These are phyloP conservation scores for Rhazya stricta DNA, from an alignment of 257 asterid genomes.

Conservation along the genomic window DNA sequence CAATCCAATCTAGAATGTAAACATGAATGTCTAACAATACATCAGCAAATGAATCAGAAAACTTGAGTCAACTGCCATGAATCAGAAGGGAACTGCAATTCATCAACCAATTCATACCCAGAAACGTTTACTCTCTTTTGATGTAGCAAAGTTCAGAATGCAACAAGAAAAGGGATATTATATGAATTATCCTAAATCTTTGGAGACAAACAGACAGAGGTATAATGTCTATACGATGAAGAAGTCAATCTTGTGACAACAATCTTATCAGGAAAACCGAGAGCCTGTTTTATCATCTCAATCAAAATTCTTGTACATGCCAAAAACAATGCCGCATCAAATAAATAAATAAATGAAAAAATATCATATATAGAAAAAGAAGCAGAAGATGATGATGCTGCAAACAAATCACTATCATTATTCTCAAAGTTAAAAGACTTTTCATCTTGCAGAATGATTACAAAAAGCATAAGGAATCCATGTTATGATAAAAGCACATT, in stretches of 20 bases:
- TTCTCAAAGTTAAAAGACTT: not conserved
- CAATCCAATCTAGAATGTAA: not conserved
- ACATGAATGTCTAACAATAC: not conserved
- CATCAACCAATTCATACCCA: not conserved
- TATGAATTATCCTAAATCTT: too few relatives aligned
- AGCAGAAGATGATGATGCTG: not conserved
- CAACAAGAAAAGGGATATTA: too few relatives aligned
- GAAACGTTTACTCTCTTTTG: not conserved
- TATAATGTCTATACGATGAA: not conserved
- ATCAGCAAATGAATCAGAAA: not conserved
- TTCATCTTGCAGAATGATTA: not conserved
- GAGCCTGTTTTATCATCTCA: not conserved
- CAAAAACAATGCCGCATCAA: not conserved
- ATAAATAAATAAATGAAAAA: not conserved
- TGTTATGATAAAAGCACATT: constrained; percentile 4
- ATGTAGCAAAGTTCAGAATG: too few relatives aligned
- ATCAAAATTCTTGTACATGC: not conserved
- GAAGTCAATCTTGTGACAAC: not conserved
- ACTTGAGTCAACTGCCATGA: too few relatives aligned
- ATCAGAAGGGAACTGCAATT: not conserved
- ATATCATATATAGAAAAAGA: not conserved
- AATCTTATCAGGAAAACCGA: not conserved
- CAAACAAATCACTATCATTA: not conserved
- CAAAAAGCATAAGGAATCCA: constrained; percentile 1
- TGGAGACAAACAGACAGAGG: not conserved